Evolutionary conservation across 208 protist species (phyloP), one percentile per base, ranked within the genome.

Genomic region (Leishmania lainsoni): DNA sequence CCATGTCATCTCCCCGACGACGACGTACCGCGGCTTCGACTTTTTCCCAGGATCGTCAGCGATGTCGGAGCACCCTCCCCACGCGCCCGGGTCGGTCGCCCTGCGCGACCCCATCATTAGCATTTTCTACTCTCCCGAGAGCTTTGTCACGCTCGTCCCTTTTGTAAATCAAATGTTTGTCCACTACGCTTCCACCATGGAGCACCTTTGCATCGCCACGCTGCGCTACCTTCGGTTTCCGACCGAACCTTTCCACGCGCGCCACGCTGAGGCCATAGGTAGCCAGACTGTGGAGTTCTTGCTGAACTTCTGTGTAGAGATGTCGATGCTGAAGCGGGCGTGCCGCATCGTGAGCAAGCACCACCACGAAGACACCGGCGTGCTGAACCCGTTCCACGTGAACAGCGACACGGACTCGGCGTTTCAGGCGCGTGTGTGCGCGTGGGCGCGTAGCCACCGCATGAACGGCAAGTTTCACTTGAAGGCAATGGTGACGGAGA

Each of bases 151-250:
- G 54, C 82, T 84, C 6, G 88, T 96, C 54, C 92, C 92, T 42
- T 92, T 89, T 69, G 83, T 91, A 9, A 96, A 96, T 78, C 84
- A 87, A 59, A 80, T 94, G 56, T 88, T 96, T 65, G 81, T 87
- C 17, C 75, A 88, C 72, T 96, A 94, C 85, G 90, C 91, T 17
- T 83, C 89, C 12, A 78, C 84, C 16, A 70, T 96, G 65, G 92
- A 96, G 84, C 85, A 86, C 54, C 79, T 96, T 48, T 96, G 92
- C 85, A 84, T 96, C 63, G 92, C 91, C n/a, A 87, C 91, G 54
- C 81, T 92, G 72, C 89, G 90, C 14, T 96, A 94, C 71, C 83
- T 94, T 35, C 74, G 81, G 51, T 85, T 84, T 51, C 92, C 92
- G 1, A 73, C 83, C 75, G 89, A 96, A 66, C 76, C 76, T 48